Conservation (phyloP, 2,329 filamentous ascomycete genomes). For the Periconia sp. region DNA sequence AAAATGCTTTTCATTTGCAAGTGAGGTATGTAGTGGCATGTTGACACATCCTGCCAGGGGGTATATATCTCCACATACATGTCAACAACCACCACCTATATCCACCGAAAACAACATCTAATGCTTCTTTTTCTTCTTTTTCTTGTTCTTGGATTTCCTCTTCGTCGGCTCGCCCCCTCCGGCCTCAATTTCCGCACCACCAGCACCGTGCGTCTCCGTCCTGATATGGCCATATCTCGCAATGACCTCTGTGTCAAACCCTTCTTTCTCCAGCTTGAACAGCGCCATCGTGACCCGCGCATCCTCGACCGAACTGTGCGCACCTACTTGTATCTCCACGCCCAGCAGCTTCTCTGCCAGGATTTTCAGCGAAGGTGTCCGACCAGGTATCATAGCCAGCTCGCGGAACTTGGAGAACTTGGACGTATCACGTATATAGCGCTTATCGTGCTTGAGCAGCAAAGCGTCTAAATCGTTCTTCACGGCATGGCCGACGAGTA, state of each 20-base stretch:
- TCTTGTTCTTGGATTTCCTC: slow-evolving; percentile 40
- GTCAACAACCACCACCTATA: no score
- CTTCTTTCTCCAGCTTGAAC: slow-evolving; percentile 79
- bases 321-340: slow-evolving; percentile 60
- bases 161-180: slow-evolving; percentile 24
- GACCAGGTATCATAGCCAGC: slow-evolving; percentile 59
- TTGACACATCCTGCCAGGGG: neutral
- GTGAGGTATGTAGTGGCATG: neutral
- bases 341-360: slow-evolving; percentile 60
- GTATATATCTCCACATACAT: neutral
- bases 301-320: slow-evolving; percentile 70
- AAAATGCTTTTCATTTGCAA: neutral
- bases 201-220: slow-evolving; percentile 19
- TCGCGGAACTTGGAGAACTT: slow-evolving; percentile 74
- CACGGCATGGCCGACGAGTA: slow-evolving; percentile 83
- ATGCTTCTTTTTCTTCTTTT: slow-evolving; percentile 32
- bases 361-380: slow-evolving; percentile 68
- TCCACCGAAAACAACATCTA: no score
- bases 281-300: slow-evolving; percentile 88
- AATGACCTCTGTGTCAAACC: slow-evolving; percentile 79
- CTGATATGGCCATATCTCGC: slow-evolving; percentile 56
- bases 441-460: slow-evolving; percentile 73
- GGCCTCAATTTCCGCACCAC: slow-evolving; percentile 20
- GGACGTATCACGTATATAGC: slow-evolving; percentile 82
- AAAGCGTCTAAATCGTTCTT: slow-evolving; percentile 76